Conservation (phyloP, 2,329 filamentous ascomycete species). For the Atkinsonella hypoxylon region DNA sequence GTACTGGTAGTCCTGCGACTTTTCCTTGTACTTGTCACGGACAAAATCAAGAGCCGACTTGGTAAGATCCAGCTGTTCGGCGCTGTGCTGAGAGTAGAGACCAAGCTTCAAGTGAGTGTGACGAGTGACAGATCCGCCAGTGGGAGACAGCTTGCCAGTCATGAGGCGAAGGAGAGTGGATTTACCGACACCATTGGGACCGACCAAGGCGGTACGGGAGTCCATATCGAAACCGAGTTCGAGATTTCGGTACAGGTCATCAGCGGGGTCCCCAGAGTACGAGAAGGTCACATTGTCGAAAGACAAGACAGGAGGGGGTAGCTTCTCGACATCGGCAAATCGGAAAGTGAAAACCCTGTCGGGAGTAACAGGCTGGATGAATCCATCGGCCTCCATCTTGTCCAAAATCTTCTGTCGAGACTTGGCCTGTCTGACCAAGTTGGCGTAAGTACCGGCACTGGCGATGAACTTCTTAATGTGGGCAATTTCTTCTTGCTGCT, state of each 20-base stretch:
- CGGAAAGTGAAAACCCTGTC: constrained; percentile 95
- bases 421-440: constrained; percentile 97
- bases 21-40: constrained; percentile 79
- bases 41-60: constrained; percentile 98
- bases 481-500: constrained; percentile 97
- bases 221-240: constrained; percentile 99
- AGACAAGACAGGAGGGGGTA: constrained; percentile 91
- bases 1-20: constrained; percentile 97
- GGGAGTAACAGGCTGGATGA: constrained; percentile 78
- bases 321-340: constrained; percentile 97
- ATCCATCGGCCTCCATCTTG: constrained; percentile 99
- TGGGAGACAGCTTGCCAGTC: constrained; percentile 88
- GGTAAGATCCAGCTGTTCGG: constrained; percentile 94
- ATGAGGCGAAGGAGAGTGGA: constrained; percentile 92
- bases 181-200: constrained; percentile 98
- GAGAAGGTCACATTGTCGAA: constrained; percentile 98
- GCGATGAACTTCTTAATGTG: constrained; percentile 99
- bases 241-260: constrained; percentile 92
- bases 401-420: constrained; percentile 99
- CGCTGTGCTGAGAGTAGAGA: constrained; percentile 96
- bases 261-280: constrained; percentile 79
- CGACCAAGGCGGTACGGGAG: constrained; percentile 90
- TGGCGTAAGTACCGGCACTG: constrained; percentile 98
- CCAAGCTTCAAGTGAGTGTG: constrained; percentile 98
- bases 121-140: constrained; percentile 66